Conservation (phyloP, 768 basidiomycete species). For the Boletus vermiculosoides region DNA sequence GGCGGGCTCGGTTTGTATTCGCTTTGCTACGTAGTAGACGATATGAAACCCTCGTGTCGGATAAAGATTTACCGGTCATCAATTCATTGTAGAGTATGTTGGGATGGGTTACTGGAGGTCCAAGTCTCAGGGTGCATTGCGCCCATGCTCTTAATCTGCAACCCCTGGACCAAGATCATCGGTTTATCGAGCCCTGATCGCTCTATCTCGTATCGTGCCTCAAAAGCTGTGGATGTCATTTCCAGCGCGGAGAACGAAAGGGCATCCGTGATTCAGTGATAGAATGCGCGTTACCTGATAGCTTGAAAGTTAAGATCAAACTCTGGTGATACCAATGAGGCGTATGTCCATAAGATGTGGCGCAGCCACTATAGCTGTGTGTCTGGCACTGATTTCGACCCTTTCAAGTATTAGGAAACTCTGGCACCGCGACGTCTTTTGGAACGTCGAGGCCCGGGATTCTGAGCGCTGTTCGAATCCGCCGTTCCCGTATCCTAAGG, state of each 20-base stretch:
- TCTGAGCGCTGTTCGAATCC: not conserved
- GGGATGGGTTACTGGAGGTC: not conserved
- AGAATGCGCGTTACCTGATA: too few species aligned
- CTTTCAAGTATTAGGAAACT: not conserved
- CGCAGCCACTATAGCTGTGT: not conserved
- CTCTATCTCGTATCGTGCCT: not conserved
- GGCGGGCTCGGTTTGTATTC: not conserved
- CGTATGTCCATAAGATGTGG: not conserved
- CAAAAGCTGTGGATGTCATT: not conserved
- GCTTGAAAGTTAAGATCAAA: not conserved
- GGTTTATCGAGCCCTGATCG: not conserved
- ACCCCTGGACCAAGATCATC: not conserved
- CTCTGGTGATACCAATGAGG: not conserved
- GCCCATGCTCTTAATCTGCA: not conserved
- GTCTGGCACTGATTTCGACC: not conserved
- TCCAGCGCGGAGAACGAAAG: not conserved
- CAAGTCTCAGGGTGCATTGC: not conserved
- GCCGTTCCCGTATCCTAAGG: not conserved
- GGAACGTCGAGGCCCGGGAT: not conserved
- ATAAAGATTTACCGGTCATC: not conserved
- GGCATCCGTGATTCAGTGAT: not conserved
- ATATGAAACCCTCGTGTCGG: not conserved
- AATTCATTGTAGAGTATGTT: not conserved
- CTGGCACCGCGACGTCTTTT: constrained; percentile 9
- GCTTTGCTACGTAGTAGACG: not conserved